Evolutionary conservation across 352 stramenopile genomes (phyloP), one percentile per base, ranked within the genome.

Genomic region (Phytophthora sojae): DNA sequence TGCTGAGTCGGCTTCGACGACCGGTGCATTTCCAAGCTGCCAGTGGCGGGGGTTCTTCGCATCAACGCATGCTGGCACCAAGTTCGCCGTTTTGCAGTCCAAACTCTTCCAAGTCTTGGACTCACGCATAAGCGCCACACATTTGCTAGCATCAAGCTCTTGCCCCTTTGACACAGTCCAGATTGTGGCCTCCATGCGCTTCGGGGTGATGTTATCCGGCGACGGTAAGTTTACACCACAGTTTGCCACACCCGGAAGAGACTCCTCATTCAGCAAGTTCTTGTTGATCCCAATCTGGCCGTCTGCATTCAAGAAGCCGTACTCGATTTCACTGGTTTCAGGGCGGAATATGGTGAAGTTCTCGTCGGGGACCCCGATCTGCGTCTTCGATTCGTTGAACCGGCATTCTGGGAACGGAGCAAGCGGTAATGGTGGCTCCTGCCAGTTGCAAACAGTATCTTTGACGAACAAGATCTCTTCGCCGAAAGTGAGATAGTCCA

Each of bases 301-400:
- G 61, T 89, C 80, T 3, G 89, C 86, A 59, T 96, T 96, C 29
- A 96, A 68, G 59, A 95, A 92, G 0, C 76, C 89, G 25, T 95
- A 95, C 64, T 92, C 81, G 37, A 96, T 96, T 62, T 96, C 89
- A 51, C 89, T 96, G 23, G 86, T 95, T 77, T 94, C 75, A 9
- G 89, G 89, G 7, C 89, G 89, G 55, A 96, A 93, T 37, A 96
- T 91, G 0, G 80, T 91, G 26, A 80, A 76, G 23, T 76, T 72
- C 15, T 80, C 74, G 26, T 82, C 74, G 0, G 88, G 61, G 21
- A 88, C 79, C 2, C 82, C 69, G 4, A 80, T 77, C 45, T 82
- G 61, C 1, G 75, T 64, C 45, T 73, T 73, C 3, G 77, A 73
- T 23, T 90, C 89, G 26, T 83, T 73, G 35, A 77, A 80, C 12